Evolutionary conservation across 176 grass and related monocot genomes (phyloP).

Genomic region (Microstegium vimineum): DNA sequence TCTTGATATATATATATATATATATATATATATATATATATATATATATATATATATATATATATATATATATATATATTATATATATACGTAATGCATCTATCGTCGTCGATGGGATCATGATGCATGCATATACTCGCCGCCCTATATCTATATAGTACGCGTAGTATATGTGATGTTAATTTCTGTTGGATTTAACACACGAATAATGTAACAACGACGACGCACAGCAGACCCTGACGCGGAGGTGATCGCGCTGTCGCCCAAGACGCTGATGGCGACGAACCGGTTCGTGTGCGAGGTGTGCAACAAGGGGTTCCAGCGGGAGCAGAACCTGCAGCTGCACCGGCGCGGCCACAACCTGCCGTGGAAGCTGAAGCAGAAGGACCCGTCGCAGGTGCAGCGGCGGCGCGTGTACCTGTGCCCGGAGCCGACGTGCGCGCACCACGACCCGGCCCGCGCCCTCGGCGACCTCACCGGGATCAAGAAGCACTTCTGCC

Average conservation of each 20-base stretch:
- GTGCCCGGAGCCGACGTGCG: constrained; percentile 94
- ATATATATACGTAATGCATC: no score
- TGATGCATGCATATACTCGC: no score
- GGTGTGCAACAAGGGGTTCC: constrained; percentile 99
- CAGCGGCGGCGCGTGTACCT: constrained; percentile 80
- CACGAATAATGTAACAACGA: no score
- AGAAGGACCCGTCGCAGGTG: constrained; percentile 63
- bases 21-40: no score
- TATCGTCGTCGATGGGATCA: no score
- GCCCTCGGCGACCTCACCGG: constrained; percentile 93
- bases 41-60: no score
- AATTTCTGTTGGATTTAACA: neutral
- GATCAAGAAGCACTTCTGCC: constrained; percentile 99
- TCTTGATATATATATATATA: no score
- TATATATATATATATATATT: no score
- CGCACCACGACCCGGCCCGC: constrained; percentile 82
- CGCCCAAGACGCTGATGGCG: constrained; percentile 83
- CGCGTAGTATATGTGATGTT: no score
- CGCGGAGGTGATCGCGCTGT: constrained; percentile 91
- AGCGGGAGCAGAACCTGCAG: constrained; percentile 96
- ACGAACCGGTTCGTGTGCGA: constrained; percentile 98
- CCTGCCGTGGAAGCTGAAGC: constrained; percentile 95
- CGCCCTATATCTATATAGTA: no score
- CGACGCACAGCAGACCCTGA: constrained; percentile 87
- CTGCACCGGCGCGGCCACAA: constrained; percentile 97